These are phyloP conservation scores for Coccomyxa sp. DNA, from an alignment of 139 green algal genomes.

Conservation along the genomic window DNA sequence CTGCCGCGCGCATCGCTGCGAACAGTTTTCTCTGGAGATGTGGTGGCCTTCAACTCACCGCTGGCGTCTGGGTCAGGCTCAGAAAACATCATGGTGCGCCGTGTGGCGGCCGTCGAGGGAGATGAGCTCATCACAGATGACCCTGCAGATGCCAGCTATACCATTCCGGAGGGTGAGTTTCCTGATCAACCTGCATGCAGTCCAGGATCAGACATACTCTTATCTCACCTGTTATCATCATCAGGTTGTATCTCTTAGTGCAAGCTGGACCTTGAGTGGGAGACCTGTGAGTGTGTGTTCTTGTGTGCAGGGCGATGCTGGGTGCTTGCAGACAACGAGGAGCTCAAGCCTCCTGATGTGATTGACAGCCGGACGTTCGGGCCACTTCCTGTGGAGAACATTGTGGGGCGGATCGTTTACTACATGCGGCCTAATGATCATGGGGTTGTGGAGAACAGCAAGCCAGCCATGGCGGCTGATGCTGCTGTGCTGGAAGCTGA, in stretches of 20 bases:
- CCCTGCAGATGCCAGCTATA: slow-evolving; percentile 15
- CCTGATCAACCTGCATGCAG: no score
- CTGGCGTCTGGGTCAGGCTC: slow-evolving; percentile 5
- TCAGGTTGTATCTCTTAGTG: no score
- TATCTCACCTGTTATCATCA: no score
- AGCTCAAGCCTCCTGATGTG: slow-evolving; percentile 43
- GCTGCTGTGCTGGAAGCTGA: slow-evolving; percentile 45
- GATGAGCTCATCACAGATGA: slow-evolving; percentile 60
- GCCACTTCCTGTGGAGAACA: slow-evolving; percentile 36
- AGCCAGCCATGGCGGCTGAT: slow-evolving; percentile 29
- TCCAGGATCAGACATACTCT: no score
- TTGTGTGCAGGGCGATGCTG: slow-evolving; percentile 63
- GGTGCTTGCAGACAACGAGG: slow-evolving; percentile 78
- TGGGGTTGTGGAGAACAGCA: slow-evolving; percentile 41
- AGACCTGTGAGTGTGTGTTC: neutral
- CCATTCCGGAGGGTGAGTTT: slow-evolving; percentile 16
- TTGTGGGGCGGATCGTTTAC: slow-evolving; percentile 45
- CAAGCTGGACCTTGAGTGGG: no score
- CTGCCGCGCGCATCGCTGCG: slow-evolving; percentile 40
- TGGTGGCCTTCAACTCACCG: slow-evolving; percentile 56
- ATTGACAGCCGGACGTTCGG: slow-evolving; percentile 64
- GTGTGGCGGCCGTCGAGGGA: slow-evolving; percentile 68
- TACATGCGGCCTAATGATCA: slow-evolving; percentile 7
- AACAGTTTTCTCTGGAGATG: slow-evolving; percentile 47
- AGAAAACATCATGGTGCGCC: slow-evolving; percentile 50